Evolutionary conservation across 169 alveolate genomes (phyloP), one percentile per base, ranked within the genome.

Genomic region (Theileria equi): DNA sequence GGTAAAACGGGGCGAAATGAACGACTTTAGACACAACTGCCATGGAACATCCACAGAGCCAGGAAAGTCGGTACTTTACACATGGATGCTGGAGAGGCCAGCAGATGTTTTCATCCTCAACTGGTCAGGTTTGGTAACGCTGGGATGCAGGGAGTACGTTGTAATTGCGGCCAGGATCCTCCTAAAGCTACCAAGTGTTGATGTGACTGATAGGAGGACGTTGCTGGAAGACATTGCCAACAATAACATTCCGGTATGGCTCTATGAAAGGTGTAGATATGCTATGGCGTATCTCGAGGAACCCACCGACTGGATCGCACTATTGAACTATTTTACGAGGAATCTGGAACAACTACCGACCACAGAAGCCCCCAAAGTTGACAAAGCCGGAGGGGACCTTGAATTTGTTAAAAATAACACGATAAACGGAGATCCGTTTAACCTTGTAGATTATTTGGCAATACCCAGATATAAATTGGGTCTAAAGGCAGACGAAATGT

Each of bases 51-150:
- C 5, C 4, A 16, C 23, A 26, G 28, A 10, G 19, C 71, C 77
- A 8, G 81, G 74, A 2, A 54, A 69, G 10, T 5, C 81, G 17
- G 53, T 48, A 10, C 23, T 76, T 41, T 55, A 58, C 25, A 52
- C 80, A 6, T 76, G 79, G 71, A 36, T 34, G 28, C 35, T 65
- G 26, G 85, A 76, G 21, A 5, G 80, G 21, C 85, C 85, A 3
- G 67, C 80, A 13, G 85, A 76, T 54, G 80, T 66, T 6, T 66
- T 47, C 52, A 41, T 76, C 21, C 32, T 76, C 10, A 76, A 76
- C 68, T 76, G 59, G 64, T 57, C 79, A 13, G 81, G 81, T 16
- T 65, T 55, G 38, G 67, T 43, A 0, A 60, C 64, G 43, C 28
- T 16, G 35, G 72, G 73, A 0, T 43, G 21, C 57, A 52, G 70